Evolutionary conservation across 192 early-diverging fungal genomes (phyloP).

Genomic region (Entomortierella beljakovae): DNA sequence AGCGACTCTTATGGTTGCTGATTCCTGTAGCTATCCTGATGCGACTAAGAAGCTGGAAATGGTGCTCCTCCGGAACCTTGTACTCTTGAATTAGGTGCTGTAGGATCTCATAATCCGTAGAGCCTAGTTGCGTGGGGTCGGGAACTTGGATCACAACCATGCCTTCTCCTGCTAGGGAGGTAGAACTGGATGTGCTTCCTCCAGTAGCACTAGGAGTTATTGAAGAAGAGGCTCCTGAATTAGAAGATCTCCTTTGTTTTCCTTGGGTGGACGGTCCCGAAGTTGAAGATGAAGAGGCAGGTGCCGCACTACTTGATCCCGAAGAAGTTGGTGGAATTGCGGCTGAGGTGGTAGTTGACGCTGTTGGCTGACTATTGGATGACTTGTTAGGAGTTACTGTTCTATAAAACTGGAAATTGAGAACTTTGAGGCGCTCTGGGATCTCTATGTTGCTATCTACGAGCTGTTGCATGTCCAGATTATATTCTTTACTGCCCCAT

Average conservation of each 20-base stretch:
- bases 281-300: conserved; percentile 11
- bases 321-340: conserved; percentile 16
- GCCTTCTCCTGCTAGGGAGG: conserved; percentile 55
- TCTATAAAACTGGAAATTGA: conserved; percentile 77
- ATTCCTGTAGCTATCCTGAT: conserved; percentile 80
- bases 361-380: conserved; percentile 18
- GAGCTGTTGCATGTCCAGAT: conserved; percentile 61
- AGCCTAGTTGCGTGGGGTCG: conserved; percentile 41
- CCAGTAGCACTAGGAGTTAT: not conserved
- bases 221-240: conserved; percentile 15
- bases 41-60: conserved; percentile 83
- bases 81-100: conserved; percentile 72
- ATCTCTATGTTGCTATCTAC: conserved; percentile 52
- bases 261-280: conserved; percentile 6
- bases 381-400: conserved; percentile 38
- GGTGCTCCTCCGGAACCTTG: conserved; percentile 76
- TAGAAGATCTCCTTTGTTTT: conserved; percentile 31
- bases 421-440: conserved; percentile 48
- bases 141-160: conserved; percentile 68
- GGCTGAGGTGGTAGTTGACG: conserved; percentile 12
- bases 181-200: conserved; percentile 1
- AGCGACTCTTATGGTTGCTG: conserved; percentile 59
- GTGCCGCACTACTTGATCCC: conserved; percentile 6
- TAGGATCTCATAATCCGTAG: conserved; percentile 67
- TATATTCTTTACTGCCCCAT: conserved; percentile 68